Evolutionary conservation across 441 rosid species (phyloP), one percentile per base, ranked within the genome.

Genomic region (Kokia cookei): DNA sequence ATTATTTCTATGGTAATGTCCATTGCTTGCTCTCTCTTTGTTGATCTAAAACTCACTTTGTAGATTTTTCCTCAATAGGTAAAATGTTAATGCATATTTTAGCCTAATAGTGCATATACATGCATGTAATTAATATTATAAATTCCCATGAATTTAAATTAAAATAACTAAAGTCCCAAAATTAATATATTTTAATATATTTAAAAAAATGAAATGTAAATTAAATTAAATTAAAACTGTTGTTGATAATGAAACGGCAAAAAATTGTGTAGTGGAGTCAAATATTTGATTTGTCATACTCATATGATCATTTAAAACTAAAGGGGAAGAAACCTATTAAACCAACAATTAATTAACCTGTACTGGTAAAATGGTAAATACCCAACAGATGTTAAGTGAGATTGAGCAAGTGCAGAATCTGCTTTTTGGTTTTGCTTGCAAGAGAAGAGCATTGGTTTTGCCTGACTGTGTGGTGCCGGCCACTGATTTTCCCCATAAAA

Each of bases 391-490:
- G 6, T 15, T 10, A 48, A 61, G 43, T 42, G 15, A 57, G 4
- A 10, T 13, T 53, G 22, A 45, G 75, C 65, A 32, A 63, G 45
- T 32, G 8, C 47, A 62, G 48, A 40, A 3, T 26, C 40, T 63
- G 27, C n/a, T 63, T 63, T 63, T 40, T 63, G 50, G 55, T 24
- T 3, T 77, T 70, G 17, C 83, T 77, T 77, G 78, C 27, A 37
- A 45, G 65, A 26, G 45, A 11, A 37, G 54, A 15, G 14, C 42
- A 66, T 48, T 48, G 42, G 5, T 63, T 27, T 63, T 75, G 77
- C 72, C 62, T 76, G 42, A 12, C 37, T 70, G 75, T 65, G 78
- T 43, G 66, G 75, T 19, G 22, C 22, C 22, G 22, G 22, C 22
- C 22, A 19, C 22, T 19, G 22, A 19, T 0, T 19, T 0, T 19